phyloP scores from a whole-genome alignment of 129 eudicot genomes.

The Dittrichia graveolens region DNA sequence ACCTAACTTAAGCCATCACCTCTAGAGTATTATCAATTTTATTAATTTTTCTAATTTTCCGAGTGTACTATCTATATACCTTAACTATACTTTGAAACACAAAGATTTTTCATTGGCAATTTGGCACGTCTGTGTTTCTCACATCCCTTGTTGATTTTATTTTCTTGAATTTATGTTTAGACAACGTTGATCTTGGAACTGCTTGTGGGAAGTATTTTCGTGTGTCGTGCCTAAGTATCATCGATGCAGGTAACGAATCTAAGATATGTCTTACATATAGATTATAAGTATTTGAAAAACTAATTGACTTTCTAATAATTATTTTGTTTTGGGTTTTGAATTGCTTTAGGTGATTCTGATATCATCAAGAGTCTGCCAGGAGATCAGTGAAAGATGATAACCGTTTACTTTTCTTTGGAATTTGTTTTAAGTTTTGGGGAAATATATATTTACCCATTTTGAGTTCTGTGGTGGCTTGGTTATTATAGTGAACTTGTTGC shows the following conservation, averaged over 20 bases:
- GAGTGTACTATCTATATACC: no score
- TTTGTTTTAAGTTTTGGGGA: constrained; percentile 17
- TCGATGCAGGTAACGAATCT: constrained; percentile 50
- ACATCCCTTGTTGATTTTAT: background rate
- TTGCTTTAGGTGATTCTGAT: constrained; percentile 58
- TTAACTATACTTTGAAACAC: no score
- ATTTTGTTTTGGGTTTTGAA: background rate
- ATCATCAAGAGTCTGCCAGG: constrained; percentile 57
- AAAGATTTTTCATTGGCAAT: no score
- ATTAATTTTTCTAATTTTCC: no score
- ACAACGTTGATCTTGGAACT: constrained; percentile 62
- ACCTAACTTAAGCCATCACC: background rate
- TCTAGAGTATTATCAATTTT: background rate
- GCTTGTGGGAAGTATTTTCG: constrained; percentile 66
- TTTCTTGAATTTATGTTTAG: constrained; percentile 25
- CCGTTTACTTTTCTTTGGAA: background rate
- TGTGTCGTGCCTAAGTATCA: constrained; percentile 59
- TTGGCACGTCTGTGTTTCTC: no score
- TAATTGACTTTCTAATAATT: background rate
- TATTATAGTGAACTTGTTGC: constrained; percentile 16
- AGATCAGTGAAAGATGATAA: constrained; percentile 34
- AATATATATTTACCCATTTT: constrained; percentile 15
- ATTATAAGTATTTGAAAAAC: background rate
- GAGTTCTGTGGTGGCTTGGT: constrained; percentile 8
- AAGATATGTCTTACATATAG: background rate